These are phyloP conservation scores for Ceratobasidium papillatum DNA, from an alignment of 1,284 basidiomycete genomes.

Conservation along the genomic window DNA sequence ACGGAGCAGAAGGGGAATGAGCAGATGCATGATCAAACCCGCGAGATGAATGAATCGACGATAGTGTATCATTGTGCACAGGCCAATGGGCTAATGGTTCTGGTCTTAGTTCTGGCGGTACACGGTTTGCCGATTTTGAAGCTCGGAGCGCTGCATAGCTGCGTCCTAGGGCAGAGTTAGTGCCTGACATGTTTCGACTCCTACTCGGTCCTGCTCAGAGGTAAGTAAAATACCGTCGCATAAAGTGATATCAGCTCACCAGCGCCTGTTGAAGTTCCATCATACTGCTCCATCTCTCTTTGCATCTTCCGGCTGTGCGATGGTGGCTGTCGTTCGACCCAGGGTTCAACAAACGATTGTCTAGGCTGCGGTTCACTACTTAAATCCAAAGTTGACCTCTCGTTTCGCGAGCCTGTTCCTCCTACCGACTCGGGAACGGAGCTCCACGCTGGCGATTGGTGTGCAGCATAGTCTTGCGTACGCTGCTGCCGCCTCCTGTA, in stretches of 20 bases:
- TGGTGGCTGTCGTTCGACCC: neutral
- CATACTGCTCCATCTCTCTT: conserved; percentile 5
- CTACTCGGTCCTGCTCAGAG: neutral
- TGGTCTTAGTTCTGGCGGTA: neutral
- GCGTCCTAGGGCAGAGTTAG: neutral
- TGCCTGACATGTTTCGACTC: neutral
- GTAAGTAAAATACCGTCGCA: neutral
- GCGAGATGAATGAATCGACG: neutral
- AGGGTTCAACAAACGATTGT: conserved; percentile 12
- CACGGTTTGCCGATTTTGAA: neutral
- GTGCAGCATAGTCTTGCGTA: conserved; percentile 2
- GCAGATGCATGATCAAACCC: neutral
- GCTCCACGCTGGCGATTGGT: neutral
- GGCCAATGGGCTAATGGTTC: neutral
- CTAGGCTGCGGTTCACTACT: neutral
- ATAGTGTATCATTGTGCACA: neutral
- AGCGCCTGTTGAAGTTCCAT: neutral
- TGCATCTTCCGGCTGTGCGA: neutral
- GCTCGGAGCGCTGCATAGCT: neutral
- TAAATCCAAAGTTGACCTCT: conserved; percentile 11
- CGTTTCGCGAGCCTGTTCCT: neutral
- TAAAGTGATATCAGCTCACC: neutral
- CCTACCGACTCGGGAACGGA: neutral
- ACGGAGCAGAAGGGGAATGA: neutral
- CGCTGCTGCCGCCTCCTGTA: neutral